Percentiles rank a stretch among this genome's conserved stretches.
These are phyloP conservation scores for Neopestalotiopsis rosae DNA, from an alignment of 2,329 filamentous ascomycete species.

Conservation along the genomic window DNA sequence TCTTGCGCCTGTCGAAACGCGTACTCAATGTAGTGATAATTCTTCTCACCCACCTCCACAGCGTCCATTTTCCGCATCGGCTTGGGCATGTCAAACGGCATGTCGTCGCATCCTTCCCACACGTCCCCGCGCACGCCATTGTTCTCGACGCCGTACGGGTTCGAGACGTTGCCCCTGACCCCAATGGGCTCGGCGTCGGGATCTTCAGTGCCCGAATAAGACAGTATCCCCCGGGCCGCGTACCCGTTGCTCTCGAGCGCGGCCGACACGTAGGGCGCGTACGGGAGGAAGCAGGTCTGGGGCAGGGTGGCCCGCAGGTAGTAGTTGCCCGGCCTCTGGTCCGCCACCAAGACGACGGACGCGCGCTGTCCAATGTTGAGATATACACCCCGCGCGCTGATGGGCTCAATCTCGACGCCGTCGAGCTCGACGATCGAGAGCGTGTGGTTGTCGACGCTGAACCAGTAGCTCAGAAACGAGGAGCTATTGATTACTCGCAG, in stretches of 20 bases:
- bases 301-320: conserved; percentile 42
- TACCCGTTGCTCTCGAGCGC: conserved; percentile 35
- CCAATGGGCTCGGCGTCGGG: conserved; percentile 27
- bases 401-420: conserved; percentile 43
- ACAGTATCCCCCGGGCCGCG: conserved; percentile 35
- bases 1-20: conserved; percentile 40
- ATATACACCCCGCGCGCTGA: conserved; percentile 40
- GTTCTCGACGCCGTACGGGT: conserved; percentile 37
- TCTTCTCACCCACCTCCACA: conserved; percentile 34
- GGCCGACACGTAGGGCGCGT: conserved; percentile 36
- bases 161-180: conserved; percentile 32
- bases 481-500: conserved; percentile 47
- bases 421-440: conserved; percentile 46
- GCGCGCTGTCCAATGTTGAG: conserved; percentile 46
- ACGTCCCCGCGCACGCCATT: conserved; percentile 33
- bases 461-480: conserved; percentile 43
- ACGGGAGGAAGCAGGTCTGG: conserved; percentile 40
- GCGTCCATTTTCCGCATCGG: conserved; percentile 36
- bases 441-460: conserved; percentile 45
- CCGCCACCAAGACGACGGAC: conserved; percentile 40
- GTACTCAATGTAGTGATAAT: conserved; percentile 41
- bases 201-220: conserved; percentile 31
- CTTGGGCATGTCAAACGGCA: conserved; percentile 40
- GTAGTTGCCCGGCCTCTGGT: conserved; percentile 39
- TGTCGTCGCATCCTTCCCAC: conserved; percentile 41